Conservation (phyloP, 495 filamentous ascomycete genomes). For the Amphirosellinia nigrospora region DNA sequence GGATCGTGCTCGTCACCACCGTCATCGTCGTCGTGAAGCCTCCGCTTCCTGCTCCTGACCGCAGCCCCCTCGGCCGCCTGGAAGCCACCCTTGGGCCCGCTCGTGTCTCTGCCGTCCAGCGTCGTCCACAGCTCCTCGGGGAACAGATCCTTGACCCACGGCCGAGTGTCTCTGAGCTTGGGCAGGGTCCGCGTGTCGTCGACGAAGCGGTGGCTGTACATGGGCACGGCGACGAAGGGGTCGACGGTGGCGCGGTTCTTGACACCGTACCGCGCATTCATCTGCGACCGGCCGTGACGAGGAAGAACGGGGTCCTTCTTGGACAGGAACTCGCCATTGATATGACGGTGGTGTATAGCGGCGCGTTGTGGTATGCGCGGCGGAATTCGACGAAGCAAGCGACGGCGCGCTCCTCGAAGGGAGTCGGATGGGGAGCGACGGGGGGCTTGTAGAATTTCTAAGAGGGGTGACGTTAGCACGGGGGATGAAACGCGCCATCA, state of each 20-base stretch:
- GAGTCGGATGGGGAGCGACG: conserved; percentile 42
- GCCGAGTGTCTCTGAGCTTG: conserved; percentile 45
- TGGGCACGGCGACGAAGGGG: conserved; percentile 57
- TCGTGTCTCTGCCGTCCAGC: conserved; percentile 51
- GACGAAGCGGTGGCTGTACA: conserved; percentile 56
- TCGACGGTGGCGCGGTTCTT: conserved; percentile 55
- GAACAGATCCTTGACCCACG: conserved; percentile 56
- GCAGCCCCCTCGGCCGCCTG: conserved; percentile 26
- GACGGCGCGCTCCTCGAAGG: conserved; percentile 50
- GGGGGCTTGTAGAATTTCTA: conserved; percentile 52
- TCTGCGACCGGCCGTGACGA: conserved; percentile 55
- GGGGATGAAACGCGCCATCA: not conserved
- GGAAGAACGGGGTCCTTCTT: conserved; percentile 32
- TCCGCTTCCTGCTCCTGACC: conserved; percentile 26
- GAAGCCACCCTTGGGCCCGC: conserved; percentile 32
- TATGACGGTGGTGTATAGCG: conserved; percentile 55
- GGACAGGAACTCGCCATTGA: conserved; percentile 23
- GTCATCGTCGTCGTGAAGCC: conserved; percentile 27
- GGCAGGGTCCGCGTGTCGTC: conserved; percentile 54
- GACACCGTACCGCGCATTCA: conserved; percentile 56
- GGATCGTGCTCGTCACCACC: conserved; percentile 30
- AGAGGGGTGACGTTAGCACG: conserved; percentile 8
- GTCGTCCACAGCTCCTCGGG: conserved; percentile 59
- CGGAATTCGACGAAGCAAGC: conserved; percentile 55
- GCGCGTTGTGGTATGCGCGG: conserved; percentile 52